Conservation (phyloP, 2,329 filamentous ascomycete species). For the Aspergillus neoniger region DNA sequence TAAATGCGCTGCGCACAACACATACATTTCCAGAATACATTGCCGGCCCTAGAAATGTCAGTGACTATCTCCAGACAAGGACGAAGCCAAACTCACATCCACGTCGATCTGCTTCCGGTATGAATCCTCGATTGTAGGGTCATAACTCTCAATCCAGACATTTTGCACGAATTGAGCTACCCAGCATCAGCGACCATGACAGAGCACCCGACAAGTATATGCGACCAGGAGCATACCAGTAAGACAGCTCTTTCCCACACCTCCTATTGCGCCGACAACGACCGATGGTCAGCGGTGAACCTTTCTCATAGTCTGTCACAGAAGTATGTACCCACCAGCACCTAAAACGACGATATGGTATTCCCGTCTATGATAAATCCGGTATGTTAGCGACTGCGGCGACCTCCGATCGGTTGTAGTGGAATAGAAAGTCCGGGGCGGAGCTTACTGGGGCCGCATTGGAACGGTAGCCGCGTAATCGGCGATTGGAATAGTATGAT, state of each 20-base stretch:
- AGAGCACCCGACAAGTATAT: neutral
- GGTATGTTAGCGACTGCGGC: conserved; percentile 23
- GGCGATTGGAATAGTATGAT: conserved; percentile 2
- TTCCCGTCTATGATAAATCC: conserved; percentile 60
- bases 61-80: conserved; percentile 30
- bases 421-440: neutral
- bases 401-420: conserved; percentile 4
- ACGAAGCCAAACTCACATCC: conserved; percentile 63
- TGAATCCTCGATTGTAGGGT: conserved; percentile 85
- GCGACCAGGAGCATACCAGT: conserved; percentile 63
- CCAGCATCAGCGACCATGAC: conserved; percentile 11
- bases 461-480: conserved; percentile 16
- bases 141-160: conserved; percentile 90
- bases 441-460: conserved; percentile 44
- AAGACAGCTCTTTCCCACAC: conserved; percentile 89
- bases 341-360: conserved; percentile 82
- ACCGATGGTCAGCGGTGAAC: conserved; percentile 20
- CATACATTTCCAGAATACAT: conserved; percentile 86
- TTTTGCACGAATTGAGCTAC: conserved; percentile 90
- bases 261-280: conserved; percentile 57
- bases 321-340: conserved; percentile 58
- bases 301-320: neutral
- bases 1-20: conserved; percentile 13
- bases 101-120: conserved; percentile 87
- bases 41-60: conserved; percentile 68